Evolutionary conservation across 176 grass and related monocot species (phyloP), one percentile per base, ranked within the genome.

Genomic region (Zoysia pacifica): DNA sequence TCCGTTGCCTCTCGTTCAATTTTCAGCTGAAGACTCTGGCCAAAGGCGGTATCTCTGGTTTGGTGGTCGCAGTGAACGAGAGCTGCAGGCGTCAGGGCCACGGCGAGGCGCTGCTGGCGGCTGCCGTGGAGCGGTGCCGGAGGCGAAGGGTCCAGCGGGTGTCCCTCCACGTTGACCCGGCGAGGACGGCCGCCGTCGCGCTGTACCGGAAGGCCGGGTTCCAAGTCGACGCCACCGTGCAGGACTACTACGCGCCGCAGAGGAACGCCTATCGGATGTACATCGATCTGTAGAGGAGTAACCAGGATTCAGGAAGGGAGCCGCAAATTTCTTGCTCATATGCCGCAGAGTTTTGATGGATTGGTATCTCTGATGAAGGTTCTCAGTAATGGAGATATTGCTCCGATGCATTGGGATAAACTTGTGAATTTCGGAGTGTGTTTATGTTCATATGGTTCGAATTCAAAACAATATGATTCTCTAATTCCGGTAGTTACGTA

Each of bases 181-280:
- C 70, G 41, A 93, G 92, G 90, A 65, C 71, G 48, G 52, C 79
- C 39, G 96, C 96, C 37, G 84, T 99, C 42, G 88, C 84, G 64
- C 88, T 99, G 60, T 95, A 99, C 67, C 36, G 44, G 48, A 99
- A 99, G 76, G 69, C 81, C 28, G 92, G 96, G 6, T 99, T 99
- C 76, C 79, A 87, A 82, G 56, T 95, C 16, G 96, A 95, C 78
- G 68, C 81, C 46, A 82, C 81, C 55, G 73, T 99, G 41, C 74
- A 86, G 28, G 86, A 82, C 62, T 99, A 91, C 72, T 99, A 95
- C 78, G 85, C 90, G 11, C 75, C 90, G 3, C 75, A 87, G 35
- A 93, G 90, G 79, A 56, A 93, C 78, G 96, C 92, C 53, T 95
- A 91, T 72, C 84, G 96, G 45, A 95, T 98, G 92, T 94, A 87